A percentile compares a stretch with the other conserved stretches of the same genome.
Evolutionary conservation across 768 basidiomycete genomes (phyloP).

Genomic region (Filobasidium floriforme): DNA sequence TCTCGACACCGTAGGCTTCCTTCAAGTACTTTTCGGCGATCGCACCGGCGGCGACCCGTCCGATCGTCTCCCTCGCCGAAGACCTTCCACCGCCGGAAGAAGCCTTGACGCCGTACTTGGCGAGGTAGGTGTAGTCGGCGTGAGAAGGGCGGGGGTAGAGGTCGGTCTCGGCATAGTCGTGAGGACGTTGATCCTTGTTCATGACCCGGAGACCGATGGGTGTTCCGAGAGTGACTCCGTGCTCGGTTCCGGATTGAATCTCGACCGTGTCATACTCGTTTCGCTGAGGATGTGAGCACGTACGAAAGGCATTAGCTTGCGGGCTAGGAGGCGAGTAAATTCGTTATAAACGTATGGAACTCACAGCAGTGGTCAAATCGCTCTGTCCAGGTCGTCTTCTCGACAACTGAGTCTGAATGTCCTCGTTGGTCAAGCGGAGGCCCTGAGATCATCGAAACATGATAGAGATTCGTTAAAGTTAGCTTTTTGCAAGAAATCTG

Average conservation of each 20-base stretch:
- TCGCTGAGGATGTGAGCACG: constrained; percentile 54
- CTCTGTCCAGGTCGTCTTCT: constrained; percentile 91
- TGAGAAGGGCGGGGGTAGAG: constrained; percentile 94
- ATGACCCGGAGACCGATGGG: constrained; percentile 93
- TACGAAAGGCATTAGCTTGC: neutral
- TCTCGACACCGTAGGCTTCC: constrained; percentile 77
- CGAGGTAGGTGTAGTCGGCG: constrained; percentile 94
- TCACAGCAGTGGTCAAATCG: constrained; percentile 86
- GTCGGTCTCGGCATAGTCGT: constrained; percentile 98
- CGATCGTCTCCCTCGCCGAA: constrained; percentile 93
- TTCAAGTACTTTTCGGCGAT: constrained; percentile 95
- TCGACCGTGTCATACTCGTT: constrained; percentile 92
- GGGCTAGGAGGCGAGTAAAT: neutral
- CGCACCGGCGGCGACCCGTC: constrained; percentile 96
- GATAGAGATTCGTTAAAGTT: neutral
- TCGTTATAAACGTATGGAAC: constrained; percentile 39
- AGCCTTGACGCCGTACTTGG: constrained; percentile 95
- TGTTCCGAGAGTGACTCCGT: constrained; percentile 90
- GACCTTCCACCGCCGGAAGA: constrained; percentile 92
- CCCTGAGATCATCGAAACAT: constrained; percentile 53
- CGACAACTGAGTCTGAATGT: constrained; percentile 85
- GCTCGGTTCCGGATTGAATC: constrained; percentile 87
- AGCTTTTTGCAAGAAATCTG: neutral
- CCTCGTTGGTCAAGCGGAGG: constrained; percentile 64
- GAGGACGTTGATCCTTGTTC: constrained; percentile 96